Evolutionary conservation across 176 grass and related monocot genomes (phyloP), one percentile per base, ranked within the genome.

Genomic region (Oropetium thomaeum): DNA sequence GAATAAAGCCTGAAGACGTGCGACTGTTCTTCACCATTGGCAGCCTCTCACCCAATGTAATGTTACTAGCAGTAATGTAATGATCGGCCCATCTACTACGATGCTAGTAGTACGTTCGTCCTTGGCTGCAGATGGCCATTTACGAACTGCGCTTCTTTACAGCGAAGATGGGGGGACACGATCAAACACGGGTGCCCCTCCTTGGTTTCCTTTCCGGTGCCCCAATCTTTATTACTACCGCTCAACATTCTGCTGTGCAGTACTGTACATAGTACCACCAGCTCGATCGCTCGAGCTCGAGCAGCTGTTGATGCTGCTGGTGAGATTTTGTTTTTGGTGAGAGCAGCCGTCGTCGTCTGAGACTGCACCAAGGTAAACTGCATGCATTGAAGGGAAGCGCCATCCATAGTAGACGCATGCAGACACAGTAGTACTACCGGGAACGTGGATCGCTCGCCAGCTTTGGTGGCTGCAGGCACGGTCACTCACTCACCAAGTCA

Each of bases 21-120:
- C 10, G 17, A 49, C 69, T 74, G 69, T 40, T 85, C 19, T 60
- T 80, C 52, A 30, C 77, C 70, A 75, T 80, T 15, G 77, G 4
- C 62, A 14, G 1, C 11, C 61, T n/a, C 69, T 68, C 43, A 40
- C 37, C n/a, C n/a, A n/a, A n/a, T n/a, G n/a, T n/a, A n/a, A n/a
- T n/a, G n/a, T n/a, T n/a, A n/a, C n/a, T n/a, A n/a, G n/a, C n/a
- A n/a, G n/a, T n/a, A n/a, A n/a, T n/a, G n/a, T n/a, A 73, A 33
- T 74, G 9, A 74, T 67, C 74, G 62, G 76, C 13, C 58, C 32
- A 60, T 39, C 31, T n/a, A n/a, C 28, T n/a, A n/a, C n/a, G n/a
- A n/a, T n/a, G n/a, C n/a, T n/a, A n/a, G n/a, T n/a, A n/a, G 22
- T 28, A 13, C 37, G 41, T 23, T 23, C 69, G 28, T 65, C 74